Evolutionary conservation across 805 yeast species (phyloP).

Genomic region (Metschnikowia baotianmanensis): DNA sequence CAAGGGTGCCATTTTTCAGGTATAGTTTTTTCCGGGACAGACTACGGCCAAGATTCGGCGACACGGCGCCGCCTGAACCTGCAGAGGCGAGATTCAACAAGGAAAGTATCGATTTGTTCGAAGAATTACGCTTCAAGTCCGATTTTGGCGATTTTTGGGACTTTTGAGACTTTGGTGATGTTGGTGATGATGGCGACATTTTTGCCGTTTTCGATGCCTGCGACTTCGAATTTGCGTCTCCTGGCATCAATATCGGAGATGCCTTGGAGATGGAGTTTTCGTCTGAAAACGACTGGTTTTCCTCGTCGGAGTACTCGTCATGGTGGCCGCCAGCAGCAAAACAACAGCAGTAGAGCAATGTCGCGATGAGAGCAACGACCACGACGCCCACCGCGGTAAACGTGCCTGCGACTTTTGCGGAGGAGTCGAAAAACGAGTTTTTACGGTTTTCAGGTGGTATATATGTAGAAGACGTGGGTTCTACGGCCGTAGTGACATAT

Average conservation of each 20-base stretch:
- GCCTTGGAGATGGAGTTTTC: constrained; percentile 25
- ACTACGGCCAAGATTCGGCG: constrained; percentile 27
- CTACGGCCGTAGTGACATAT: constrained; percentile 21
- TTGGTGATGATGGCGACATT: no score
- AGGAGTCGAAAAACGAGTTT: constrained; percentile 57
- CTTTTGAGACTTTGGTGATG: no score
- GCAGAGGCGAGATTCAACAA: constrained; percentile 19
- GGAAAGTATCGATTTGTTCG: constrained; percentile 34
- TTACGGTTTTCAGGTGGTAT: neutral
- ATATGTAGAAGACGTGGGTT: constrained; percentile 9
- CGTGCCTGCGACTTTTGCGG: constrained; percentile 83
- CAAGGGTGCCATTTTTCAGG: constrained; percentile 18
- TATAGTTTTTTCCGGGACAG: constrained; percentile 31
- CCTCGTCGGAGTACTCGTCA: constrained; percentile 38
- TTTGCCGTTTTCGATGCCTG: no score
- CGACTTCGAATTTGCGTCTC: no score
- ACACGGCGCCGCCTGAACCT: constrained; percentile 12
- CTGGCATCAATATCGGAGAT: constrained; percentile 15
- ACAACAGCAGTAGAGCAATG: constrained; percentile 44
- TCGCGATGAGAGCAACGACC: constrained; percentile 41
- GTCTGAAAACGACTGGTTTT: constrained; percentile 37
- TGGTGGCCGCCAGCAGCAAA: constrained; percentile 17
- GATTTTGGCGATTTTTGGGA: constrained; percentile 14
- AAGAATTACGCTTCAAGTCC: constrained; percentile 31
- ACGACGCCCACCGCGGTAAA: constrained; percentile 78